Conservation (phyloP, 2,329 filamentous ascomycete species). For the Aspergillus sclerotialis region DNA sequence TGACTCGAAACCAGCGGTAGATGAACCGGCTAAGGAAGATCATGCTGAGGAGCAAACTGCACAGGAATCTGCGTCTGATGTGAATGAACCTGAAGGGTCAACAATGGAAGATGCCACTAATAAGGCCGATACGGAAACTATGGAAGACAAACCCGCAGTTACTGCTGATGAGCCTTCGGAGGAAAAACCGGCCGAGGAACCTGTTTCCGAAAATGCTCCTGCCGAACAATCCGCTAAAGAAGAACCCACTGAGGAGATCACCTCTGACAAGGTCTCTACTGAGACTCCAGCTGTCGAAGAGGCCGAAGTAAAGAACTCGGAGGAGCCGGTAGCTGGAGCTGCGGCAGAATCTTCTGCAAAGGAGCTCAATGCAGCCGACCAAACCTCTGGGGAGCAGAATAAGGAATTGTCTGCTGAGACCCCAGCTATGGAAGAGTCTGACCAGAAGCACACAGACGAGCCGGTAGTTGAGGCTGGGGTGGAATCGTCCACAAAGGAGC, state of each 20-base stretch:
- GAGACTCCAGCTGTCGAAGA: too few species aligned
- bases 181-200: slow-evolving; percentile 3
- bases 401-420: slow-evolving; percentile 1
- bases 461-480: slow-evolving; percentile 7
- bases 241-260: slow-evolving; percentile 4
- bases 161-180: background rate
- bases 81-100: background rate
- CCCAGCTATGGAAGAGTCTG: background rate
- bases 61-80: background rate
- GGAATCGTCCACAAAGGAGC: slow-evolving; percentile 3
- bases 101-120: background rate
- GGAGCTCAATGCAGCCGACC: too few species aligned
- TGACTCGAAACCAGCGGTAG: background rate
- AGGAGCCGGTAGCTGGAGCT: too few species aligned
- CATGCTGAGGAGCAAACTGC: background rate
- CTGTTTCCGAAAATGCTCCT: slow-evolving; percentile 1
- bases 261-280: too few species aligned
- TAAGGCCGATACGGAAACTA: background rate
- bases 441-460: slow-evolving; percentile 4
- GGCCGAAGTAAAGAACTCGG: too few species aligned
- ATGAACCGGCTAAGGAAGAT: background rate
- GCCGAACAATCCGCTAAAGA: slow-evolving; percentile 1
- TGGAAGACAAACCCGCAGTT: background rate
- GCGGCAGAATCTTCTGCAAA: too few species aligned
- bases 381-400: too few species aligned